Conservation (phyloP, 2,329 filamentous ascomycete species). For the Mollisia scopiformis region DNA sequence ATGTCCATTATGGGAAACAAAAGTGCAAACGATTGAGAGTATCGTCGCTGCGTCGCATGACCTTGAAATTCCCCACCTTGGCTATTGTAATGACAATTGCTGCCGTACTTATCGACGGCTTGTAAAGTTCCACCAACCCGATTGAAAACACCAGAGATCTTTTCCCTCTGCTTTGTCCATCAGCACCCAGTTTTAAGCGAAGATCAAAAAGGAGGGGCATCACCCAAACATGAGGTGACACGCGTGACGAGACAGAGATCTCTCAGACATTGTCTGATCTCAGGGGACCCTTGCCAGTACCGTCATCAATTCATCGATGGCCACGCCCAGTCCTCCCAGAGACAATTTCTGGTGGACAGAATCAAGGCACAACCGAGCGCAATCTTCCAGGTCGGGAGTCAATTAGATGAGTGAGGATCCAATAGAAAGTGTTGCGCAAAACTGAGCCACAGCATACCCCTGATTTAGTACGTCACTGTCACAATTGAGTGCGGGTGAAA, state of each 20-base stretch:
- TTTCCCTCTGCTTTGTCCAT: neutral
- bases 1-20: too few relatives aligned
- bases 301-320: neutral
- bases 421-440: neutral
- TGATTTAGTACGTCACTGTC: slow-evolving; percentile 10
- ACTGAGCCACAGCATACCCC: slow-evolving; percentile 9
- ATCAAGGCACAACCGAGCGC: neutral
- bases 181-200: neutral
- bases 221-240: slow-evolving; percentile 5
- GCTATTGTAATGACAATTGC: too few relatives aligned
- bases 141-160: neutral
- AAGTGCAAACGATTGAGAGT: too few relatives aligned
- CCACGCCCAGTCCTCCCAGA: neutral
- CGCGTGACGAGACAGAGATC: slow-evolving; percentile 2
- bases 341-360: neutral
- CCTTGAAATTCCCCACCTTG: too few relatives aligned
- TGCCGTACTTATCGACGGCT: neutral
- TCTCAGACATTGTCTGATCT: neutral
- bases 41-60: too few relatives aligned
- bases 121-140: neutral
- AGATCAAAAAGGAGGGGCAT: neutral
- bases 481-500: neutral
- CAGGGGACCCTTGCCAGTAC: neutral
- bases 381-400: neutral
- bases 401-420: neutral